Base-by-base conservation (phyloP, 208 protist species). In the Angomonas deanei region DNA sequence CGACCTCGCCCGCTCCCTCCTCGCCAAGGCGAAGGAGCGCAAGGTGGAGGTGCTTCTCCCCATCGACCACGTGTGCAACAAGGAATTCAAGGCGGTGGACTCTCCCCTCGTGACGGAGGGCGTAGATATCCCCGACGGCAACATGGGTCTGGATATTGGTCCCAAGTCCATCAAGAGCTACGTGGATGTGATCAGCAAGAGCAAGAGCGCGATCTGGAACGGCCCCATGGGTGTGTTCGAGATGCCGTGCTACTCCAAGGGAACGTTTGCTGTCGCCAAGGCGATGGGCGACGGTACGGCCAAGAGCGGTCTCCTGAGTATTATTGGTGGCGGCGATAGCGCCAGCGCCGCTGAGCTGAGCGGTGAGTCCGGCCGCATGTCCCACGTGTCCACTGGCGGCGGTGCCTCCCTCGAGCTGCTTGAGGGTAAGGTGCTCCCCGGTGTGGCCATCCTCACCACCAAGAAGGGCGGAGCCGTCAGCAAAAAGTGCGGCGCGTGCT, bases 341-440 rank as follows among this genome's bases (percentile, higher is more conserved):
- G 97, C 96, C 38, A 98, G 97, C 17, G 87, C 86, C 21, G 92
- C 85, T 28, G 86, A 93, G 49, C 93, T 98, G 72, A 89, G 84
- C 39, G 84, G 86, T 10, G 72, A 95, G 48, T 87, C 84, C 30
- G 74, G 95, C 32, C 90, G 98, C 70, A 91, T 99, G 54, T 93
- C 82, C 50, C 98, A 99, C 76, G 92, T 99, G 31, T 97, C 85
- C 34, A 99, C 99, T 58, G 99, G 99, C 61, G 99, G 99, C 60
- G 99, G 98, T 70, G 99, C 98, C 8, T 98, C 94, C 11, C 89
- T 99, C 38, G 98, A 99, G 85, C 92, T 99, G 33, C 92, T 99
- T 5, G 98, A 99, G 81, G 98, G 98, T 59, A 94, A 93, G 73
- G 78, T 78, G 36, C 80, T 98, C 6, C 96, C 95, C 33, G 96